Conservation (phyloP, 164 flowering plant species). For the Vitis rupestris region DNA sequence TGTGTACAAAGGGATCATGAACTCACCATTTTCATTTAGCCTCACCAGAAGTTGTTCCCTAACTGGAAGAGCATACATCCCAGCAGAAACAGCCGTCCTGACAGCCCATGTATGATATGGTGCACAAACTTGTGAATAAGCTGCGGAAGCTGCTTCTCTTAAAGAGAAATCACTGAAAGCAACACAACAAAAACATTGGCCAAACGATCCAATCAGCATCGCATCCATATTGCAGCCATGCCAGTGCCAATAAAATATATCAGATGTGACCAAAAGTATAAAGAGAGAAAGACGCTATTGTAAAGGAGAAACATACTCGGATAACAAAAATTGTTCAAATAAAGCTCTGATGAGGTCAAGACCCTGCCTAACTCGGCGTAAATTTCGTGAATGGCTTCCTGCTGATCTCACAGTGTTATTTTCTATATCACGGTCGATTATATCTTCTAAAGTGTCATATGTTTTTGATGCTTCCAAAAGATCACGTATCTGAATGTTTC, state of each 20-base stretch:
- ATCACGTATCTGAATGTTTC: slow-evolving; percentile 49
- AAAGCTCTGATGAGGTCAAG: slow-evolving; percentile 83
- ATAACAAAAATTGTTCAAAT: slow-evolving; percentile 61
- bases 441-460: slow-evolving; percentile 36
- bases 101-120: slow-evolving; percentile 89
- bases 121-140: slow-evolving; percentile 80
- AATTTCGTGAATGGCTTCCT: slow-evolving; percentile 79
- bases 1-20: background rate
- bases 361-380: slow-evolving; percentile 89
- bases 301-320: slow-evolving; percentile 46
- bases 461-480: slow-evolving; percentile 66
- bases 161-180: slow-evolving; percentile 51
- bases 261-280: background rate
- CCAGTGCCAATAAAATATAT: background rate
- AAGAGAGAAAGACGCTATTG: background rate
- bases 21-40: slow-evolving; percentile 79
- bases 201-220: no score
- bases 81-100: slow-evolving; percentile 79
- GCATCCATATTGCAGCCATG: no score
- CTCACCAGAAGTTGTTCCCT: slow-evolving; percentile 64
- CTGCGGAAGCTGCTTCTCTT: slow-evolving; percentile 77
- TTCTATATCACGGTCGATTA: slow-evolving; percentile 59
- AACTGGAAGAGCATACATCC: slow-evolving; percentile 90
- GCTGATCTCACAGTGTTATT: slow-evolving; percentile 56
- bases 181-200: no score